These are phyloP conservation scores for Peronospora farinosa DNA, from an alignment of 352 stramenopile genomes.

Conservation along the genomic window DNA sequence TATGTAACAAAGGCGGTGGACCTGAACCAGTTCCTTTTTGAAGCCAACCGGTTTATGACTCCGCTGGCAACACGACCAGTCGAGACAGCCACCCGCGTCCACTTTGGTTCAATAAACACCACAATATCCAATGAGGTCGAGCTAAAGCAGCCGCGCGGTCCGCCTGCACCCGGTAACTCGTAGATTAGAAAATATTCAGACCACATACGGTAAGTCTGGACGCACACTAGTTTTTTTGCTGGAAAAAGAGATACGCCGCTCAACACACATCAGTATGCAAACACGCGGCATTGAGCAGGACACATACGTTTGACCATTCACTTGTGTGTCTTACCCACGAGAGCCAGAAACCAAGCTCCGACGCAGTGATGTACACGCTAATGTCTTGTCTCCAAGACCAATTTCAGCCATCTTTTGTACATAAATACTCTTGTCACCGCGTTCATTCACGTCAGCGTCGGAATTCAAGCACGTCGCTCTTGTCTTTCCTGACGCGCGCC, in stretches of 20 bases:
- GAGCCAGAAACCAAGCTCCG: constrained; percentile 3
- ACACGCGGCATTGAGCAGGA: constrained; percentile 10
- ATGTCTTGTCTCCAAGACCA: background rate
- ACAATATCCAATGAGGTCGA: constrained; percentile 21
- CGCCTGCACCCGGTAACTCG: constrained; percentile 12
- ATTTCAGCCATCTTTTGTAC: constrained; percentile 10
- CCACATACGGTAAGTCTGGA: constrained; percentile 10
- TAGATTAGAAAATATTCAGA: constrained; percentile 25
- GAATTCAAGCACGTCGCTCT: background rate
- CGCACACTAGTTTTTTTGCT: constrained; percentile 24
- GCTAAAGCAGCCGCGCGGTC: constrained; percentile 8
- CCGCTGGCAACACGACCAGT: constrained; percentile 6
- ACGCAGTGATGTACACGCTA: background rate
- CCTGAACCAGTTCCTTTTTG: constrained; percentile 66
- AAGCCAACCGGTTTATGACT: constrained; percentile 58
- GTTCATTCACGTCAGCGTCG: background rate
- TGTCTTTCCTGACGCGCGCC: constrained; percentile 3
- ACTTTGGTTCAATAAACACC: constrained; percentile 12
- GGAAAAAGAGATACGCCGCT: constrained; percentile 6
- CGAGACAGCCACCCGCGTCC: constrained; percentile 9
- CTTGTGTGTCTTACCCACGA: constrained; percentile 14
- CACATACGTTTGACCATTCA: constrained; percentile 14
- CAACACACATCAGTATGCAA: constrained; percentile 15
- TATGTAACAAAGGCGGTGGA: constrained; percentile 52
- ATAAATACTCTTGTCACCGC: constrained; percentile 23